A percentile compares a stretch with the other conserved stretches of the same genome.
These are phyloP conservation scores for Haplosporangium sp. DNA, from an alignment of 371 early-diverging fungal genomes.

Conservation along the genomic window DNA sequence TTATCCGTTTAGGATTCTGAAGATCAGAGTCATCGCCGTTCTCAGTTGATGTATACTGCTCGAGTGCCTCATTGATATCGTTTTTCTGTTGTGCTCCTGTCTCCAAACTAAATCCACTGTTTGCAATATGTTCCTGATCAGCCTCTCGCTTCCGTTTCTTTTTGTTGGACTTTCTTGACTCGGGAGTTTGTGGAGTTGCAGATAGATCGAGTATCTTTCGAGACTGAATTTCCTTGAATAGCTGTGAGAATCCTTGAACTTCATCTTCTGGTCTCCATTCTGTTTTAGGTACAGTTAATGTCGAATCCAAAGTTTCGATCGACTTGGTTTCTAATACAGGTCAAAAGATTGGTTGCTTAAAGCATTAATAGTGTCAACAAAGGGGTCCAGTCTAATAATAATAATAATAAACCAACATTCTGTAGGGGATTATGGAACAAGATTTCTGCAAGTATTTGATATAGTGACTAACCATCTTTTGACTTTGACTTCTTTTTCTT, in stretches of 20 bases:
- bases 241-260: not conserved
- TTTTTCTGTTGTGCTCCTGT: not conserved
- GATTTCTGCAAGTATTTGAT: too few relatives aligned
- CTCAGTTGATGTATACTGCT: not conserved
- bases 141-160: slow-evolving; percentile 16
- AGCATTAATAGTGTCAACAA: not conserved
- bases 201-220: slow-evolving; percentile 21
- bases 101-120: not conserved
- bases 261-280: not conserved
- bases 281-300: not conserved
- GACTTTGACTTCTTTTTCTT: slow-evolving; percentile 7
- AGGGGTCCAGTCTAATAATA: not conserved
- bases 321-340: not conserved
- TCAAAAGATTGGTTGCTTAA: not conserved
- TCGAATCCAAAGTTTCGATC: not conserved
- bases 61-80: not conserved
- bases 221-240: slow-evolving; percentile 21
- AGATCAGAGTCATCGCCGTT: not conserved
- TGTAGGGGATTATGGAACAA: too few relatives aligned
- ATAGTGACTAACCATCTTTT: too few relatives aligned
- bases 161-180: slow-evolving; percentile 8
- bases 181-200: slow-evolving; percentile 1
- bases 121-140: not conserved
- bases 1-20: slow-evolving; percentile 20
- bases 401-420: not conserved